These are phyloP conservation scores for Nematodospora valgi DNA, from an alignment of 805 yeast species.

Conservation along the genomic window DNA sequence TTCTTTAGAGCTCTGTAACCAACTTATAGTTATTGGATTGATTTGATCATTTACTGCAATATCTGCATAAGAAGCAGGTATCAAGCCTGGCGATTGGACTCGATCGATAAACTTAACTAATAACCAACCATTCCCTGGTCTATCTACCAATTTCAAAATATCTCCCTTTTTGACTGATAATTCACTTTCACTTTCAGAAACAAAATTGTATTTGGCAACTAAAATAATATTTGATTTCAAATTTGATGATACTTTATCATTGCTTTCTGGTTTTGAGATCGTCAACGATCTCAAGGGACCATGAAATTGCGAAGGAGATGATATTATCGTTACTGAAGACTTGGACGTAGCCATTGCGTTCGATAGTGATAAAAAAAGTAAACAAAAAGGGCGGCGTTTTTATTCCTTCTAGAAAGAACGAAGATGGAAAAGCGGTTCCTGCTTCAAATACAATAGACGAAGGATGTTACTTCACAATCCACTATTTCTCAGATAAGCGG, in stretches of 20 bases:
- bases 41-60: slow-evolving; percentile 41
- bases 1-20: slow-evolving; percentile 22
- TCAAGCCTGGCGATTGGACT: slow-evolving; percentile 44
- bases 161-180: slow-evolving; percentile 48
- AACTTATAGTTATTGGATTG: slow-evolving; percentile 34
- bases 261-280: slow-evolving; percentile 16
- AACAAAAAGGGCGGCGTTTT: too few species aligned
- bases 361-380: too few species aligned
- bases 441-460: too few species aligned
- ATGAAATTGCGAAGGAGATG: slow-evolving; percentile 1
- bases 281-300: slow-evolving; percentile 9
- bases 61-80: slow-evolving; percentile 49
- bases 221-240: slow-evolving; percentile 35
- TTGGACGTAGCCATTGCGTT: too few species aligned
- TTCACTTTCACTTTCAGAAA: slow-evolving; percentile 43
- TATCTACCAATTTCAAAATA: slow-evolving; percentile 46
- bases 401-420: too few species aligned
- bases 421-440: too few species aligned
- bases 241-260: slow-evolving; percentile 11
- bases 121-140: slow-evolving; percentile 52
- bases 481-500: too few species aligned
- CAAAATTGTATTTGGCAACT: slow-evolving; percentile 44
- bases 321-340: slow-evolving; percentile 2
- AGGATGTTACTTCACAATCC: too few species aligned
- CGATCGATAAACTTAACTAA: slow-evolving; percentile 53